A percentile compares a stretch with the other conserved stretches of the same genome.
phyloP scores from a whole-genome alignment of 2,329 filamentous ascomycete species.

The Talaromyces sp. region DNA sequence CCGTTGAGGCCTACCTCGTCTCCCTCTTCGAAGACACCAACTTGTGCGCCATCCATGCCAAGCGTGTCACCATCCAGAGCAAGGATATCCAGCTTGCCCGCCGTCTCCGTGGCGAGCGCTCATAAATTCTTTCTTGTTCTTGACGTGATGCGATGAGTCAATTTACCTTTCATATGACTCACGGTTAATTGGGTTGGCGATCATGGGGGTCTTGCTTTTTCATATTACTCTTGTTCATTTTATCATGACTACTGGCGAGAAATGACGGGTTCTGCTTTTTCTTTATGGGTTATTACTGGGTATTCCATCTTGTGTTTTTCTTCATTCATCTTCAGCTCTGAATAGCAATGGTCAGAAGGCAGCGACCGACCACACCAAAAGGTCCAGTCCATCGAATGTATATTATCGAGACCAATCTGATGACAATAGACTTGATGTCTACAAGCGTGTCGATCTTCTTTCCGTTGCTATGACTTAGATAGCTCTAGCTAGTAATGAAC shows the following conservation, averaged over 20 bases:
- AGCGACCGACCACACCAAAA: conserved; percentile 8
- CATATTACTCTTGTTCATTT: conserved; percentile 26
- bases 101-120: conserved; percentile 89
- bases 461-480: not conserved
- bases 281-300: conserved; percentile 39
- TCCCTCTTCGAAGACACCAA: conserved; percentile 98
- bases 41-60: conserved; percentile 96
- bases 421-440: conserved; percentile 19
- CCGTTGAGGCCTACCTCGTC: conserved; percentile 97
- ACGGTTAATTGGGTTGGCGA: conserved; percentile 37
- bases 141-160: conserved; percentile 23
- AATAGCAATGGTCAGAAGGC: conserved; percentile 21
- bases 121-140: conserved; percentile 49
- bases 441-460: conserved; percentile 16
- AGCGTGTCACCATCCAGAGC: conserved; percentile 91
- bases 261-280: conserved; percentile 40
- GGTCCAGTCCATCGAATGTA: conserved; percentile 18
- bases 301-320: conserved; percentile 27
- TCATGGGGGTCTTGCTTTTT: conserved; percentile 33
- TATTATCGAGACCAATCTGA: conserved; percentile 21
- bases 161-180: conserved; percentile 25
- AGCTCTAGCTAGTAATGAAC: conserved; percentile 9
- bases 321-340: conserved; percentile 13
- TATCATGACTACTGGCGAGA: conserved; percentile 43
- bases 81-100: conserved; percentile 98